Base-by-base conservation (phyloP, 768 basidiomycete species). In the Leccinum pellstonianum region DNA sequence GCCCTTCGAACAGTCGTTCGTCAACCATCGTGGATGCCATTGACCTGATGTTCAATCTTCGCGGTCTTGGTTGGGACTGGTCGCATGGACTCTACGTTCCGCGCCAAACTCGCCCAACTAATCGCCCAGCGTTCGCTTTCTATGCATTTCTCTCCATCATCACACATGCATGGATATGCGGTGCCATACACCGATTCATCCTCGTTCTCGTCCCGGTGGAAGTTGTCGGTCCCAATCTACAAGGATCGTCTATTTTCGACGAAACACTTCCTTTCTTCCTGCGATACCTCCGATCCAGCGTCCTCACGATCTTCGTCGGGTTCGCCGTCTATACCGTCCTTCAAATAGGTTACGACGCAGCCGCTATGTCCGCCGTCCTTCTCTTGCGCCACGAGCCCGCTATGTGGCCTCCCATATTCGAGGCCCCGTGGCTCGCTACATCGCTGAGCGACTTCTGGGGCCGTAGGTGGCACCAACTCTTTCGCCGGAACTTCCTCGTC, bases 61-160 rank as follows among this genome's bases (percentile, higher is more conserved):
- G 87, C 17, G 87, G 87, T 7, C 66, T 76, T 50, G 85, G 83
- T 14, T 88, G 87, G 86, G 73, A 80, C 47, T 87, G 84, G 81
- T 83, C 85, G 2, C 63, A 70, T 29, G 61, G 65, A 25, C 14
- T 68, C 10, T 55, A 66, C 51, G 37, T 73, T 25, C 70, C 75
- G 5, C 69, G 58, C 5, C 80, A 82, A 62, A 77, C 73, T 10
- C 79, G 81, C 19, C 75, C 78, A 2, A 60, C 67, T 1, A 77
- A 80, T 21, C 76, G 68, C 9, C 17, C 59, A 1, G 61, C 69
- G 14, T 86, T 85, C 65, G 47, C 76, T 3, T 53, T 70, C 17
- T 60, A 70, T 7, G 77, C 80, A 0, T 52, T 77, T 7, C 10
- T 62, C 15, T 77, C 75, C 21, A 64, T 75, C 25, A 35, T 80